Evolutionary conservation across 2,329 filamentous ascomycete genomes (phyloP), one percentile per base, ranked within the genome.

Genomic region (Meredithiella fracta): DNA sequence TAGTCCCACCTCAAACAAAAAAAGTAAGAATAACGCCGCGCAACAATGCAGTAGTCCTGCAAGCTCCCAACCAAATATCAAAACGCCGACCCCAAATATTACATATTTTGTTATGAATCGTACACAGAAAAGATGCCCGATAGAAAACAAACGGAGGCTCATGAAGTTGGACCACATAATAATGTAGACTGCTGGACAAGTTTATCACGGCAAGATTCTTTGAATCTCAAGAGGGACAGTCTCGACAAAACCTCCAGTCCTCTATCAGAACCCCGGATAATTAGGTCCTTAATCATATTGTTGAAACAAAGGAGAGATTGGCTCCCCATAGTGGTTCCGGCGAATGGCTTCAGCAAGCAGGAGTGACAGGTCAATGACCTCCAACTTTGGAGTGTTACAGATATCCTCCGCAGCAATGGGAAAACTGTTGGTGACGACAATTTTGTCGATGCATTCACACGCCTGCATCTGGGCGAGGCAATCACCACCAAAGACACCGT

Each of bases 381-480:
- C 81, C 63, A 98, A 76, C 74, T 98, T 98, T 70, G 77, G 83
- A 54, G 80, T 82, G 58, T 77, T 79, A 62, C 74, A 79, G 34
- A 80, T 75, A 68, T 85, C 83, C 61, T 86, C 80, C 57, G 83
- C 80, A 22, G 82, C 78, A 61, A 98, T 94, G 2, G 92, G 92
- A 68, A 97, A 97, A 56, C 90, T 94, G 71, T 98, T 97, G 34
- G 92, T 98, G 63, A 97, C 90, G 55, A 98, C 82, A 62, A 98
- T 91, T 63, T 83, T 78, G 67, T 96, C 84, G 66, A 98, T 97
- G 71, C 88, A 94, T 63, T 91, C 85, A 73, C 92, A 97, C 51
- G 81, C 81, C 67, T 94, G 84, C 72, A 98, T 80, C 68, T 96
- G 87, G 64, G 89, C 83, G 15, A 98, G 78, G 61, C 86, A 87